These are phyloP conservation scores for Spathaspora girioi DNA, from an alignment of 805 yeast genomes.

Conservation along the genomic window DNA sequence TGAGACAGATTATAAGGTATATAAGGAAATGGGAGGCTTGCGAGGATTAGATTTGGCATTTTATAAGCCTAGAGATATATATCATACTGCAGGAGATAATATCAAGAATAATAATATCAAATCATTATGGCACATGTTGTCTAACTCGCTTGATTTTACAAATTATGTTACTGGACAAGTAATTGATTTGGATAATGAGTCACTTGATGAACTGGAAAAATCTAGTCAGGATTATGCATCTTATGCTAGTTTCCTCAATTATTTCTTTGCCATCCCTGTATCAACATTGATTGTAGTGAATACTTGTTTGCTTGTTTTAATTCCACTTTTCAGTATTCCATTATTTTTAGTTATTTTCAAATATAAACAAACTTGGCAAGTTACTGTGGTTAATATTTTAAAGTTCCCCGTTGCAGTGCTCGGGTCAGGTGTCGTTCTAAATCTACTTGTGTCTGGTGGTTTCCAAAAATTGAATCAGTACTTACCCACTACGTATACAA, in stretches of 20 bases:
- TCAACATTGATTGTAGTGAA: constrained; percentile 49
- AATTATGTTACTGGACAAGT: constrained; percentile 32
- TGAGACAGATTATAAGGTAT: constrained; percentile 83
- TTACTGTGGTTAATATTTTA: constrained; percentile 26
- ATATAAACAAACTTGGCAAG: constrained; percentile 45
- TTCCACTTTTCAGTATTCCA: constrained; percentile 52
- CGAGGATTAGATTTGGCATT: constrained; percentile 91
- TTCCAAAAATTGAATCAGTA: constrained; percentile 20
- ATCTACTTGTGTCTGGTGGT: not conserved
- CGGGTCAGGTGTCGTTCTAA: constrained; percentile 31
- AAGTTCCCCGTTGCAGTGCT: constrained; percentile 60
- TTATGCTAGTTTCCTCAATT: constrained; percentile 62
- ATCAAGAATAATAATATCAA: constrained; percentile 60
- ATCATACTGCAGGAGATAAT: constrained; percentile 76
- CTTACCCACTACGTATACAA: constrained; percentile 38
- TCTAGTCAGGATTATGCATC: constrained; percentile 41
- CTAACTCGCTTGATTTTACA: constrained; percentile 62
- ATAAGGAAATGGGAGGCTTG: constrained; percentile 55
- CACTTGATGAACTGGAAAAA: constrained; percentile 13
- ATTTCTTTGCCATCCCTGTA: constrained; percentile 53
- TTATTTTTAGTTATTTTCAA: constrained; percentile 46
- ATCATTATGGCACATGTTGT: constrained; percentile 83
- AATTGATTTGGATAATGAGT: constrained; percentile 30
- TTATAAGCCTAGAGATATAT: constrained; percentile 76
- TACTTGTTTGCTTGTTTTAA: constrained; percentile 39